Base-by-base conservation (phyloP, 768 basidiomycete genomes). In the Hypholoma fasciculare region DNA sequence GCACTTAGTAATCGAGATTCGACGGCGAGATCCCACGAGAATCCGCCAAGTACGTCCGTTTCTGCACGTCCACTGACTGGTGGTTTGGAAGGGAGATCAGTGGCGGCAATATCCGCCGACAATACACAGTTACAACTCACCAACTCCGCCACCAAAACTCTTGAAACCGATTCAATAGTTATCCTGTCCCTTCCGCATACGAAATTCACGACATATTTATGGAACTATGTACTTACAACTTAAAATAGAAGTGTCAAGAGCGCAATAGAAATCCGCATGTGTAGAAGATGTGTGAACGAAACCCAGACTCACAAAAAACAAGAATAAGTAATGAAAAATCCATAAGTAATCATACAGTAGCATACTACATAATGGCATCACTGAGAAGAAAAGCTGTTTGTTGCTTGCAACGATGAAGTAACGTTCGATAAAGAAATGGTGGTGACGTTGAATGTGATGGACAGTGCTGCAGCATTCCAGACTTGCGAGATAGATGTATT, bases 401-500 rank as follows among this genome's bases (percentile, higher is more conserved):
- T 71, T 19, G 42, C 43, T 54, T 65, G 58, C 56, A 85, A 81
- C 9, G 77, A 69, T 57, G 62, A 57, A 13, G 80, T 83, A 53
- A 85, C 76, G 66, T 85, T 82, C 36, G 64, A 55, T 4, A 83
- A 71, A 20, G 69, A 70, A 43, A 78, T 66, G 47, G 62, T 71
- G 30, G 65, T 58, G 42, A 67, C 64, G 49, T 72, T 65, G 56
- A 68, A 65, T 27, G 62, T 52, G 44, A 78, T 69, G 37, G 79
- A 80, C 34, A 55, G 55, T 1, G 77, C 67, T n/a, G 76, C 71
- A 9, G 77, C 78, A 20, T 63, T 66, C 84, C 83, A 88, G 14
- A 83, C 80, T 20, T 63, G 49, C 52, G 81, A 81, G 63, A 88
- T 82, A 12, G 66, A 64, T 1, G 49, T 48, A 62, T 84, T 75